Conservation (phyloP, 2,329 filamentous ascomycete species). For the Aspergillus sp. region DNA sequence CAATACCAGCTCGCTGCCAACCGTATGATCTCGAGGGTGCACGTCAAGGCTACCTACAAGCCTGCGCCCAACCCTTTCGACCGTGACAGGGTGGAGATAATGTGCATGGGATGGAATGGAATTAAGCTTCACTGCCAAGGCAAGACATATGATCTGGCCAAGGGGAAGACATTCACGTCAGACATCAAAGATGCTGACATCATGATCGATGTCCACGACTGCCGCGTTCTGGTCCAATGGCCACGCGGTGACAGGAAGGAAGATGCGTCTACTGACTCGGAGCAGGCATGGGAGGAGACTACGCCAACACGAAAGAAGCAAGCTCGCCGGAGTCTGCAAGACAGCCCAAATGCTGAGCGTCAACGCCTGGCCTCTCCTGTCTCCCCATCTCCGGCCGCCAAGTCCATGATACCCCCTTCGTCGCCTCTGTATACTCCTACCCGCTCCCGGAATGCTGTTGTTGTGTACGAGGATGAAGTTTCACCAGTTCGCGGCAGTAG, state of each 20-base stretch:
- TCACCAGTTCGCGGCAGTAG: constrained; percentile 52
- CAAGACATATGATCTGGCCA: constrained; percentile 78
- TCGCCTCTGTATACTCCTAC: constrained; percentile 46
- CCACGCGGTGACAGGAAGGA: constrained; percentile 61
- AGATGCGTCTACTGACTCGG: constrained; percentile 56
- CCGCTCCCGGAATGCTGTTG: constrained; percentile 46
- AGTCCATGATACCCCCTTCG: constrained; percentile 43
- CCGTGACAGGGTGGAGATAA: constrained; percentile 77
- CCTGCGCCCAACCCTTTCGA: constrained; percentile 66
- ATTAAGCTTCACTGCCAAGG: constrained; percentile 90
- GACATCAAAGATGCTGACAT: constrained; percentile 86
- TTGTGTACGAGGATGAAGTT: constrained; percentile 71
- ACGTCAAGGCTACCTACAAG: constrained; percentile 84
- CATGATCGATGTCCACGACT: constrained; percentile 92
- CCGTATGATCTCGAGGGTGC: constrained; percentile 87
- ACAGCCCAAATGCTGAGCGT: constrained; percentile 57
- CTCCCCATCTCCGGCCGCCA: constrained; percentile 65
- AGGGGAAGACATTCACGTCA: constrained; percentile 86
- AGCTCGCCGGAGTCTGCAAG: constrained; percentile 30
- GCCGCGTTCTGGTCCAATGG: constrained; percentile 87
- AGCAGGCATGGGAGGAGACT: constrained; percentile 69
- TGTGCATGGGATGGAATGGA: constrained; percentile 95
- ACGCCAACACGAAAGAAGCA: constrained; percentile 37
- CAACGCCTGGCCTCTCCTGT: constrained; percentile 70
- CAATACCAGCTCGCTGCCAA: constrained; percentile 92